A percentile compares a stretch with the other conserved stretches of the same genome.
Evolutionary conservation across 257 asterid species (phyloP).

Genomic region (Lantana camara): DNA sequence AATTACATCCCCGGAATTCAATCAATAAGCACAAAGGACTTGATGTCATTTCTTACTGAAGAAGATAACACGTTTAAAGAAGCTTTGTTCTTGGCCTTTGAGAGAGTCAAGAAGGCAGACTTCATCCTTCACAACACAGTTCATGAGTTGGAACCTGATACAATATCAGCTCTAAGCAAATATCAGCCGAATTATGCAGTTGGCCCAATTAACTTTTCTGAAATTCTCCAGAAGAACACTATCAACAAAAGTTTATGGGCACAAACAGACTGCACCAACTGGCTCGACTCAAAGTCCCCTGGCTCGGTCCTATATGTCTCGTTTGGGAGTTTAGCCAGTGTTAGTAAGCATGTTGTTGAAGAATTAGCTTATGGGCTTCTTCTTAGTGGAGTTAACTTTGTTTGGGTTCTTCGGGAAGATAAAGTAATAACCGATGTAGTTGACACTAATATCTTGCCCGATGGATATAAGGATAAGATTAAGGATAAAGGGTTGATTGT

Average conservation of each 20-base stretch:
- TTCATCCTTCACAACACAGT: constrained; percentile 57
- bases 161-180: constrained; percentile 35
- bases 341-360: constrained; percentile 20
- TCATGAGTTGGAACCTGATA: constrained; percentile 48
- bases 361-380: constrained; percentile 55
- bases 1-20: constrained; percentile 57
- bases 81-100: constrained; percentile 34
- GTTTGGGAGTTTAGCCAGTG: constrained; percentile 43
- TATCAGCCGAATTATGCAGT: constrained; percentile 39
- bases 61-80: constrained; percentile 28
- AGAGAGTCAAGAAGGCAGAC: constrained; percentile 46
- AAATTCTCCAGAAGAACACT: not conserved
- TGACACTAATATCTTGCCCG: constrained; percentile 32
- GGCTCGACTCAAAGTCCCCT: constrained; percentile 41
- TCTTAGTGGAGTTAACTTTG: constrained; percentile 42
- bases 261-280: constrained; percentile 39
- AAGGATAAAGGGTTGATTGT: constrained; percentile 41
- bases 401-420: constrained; percentile 56
- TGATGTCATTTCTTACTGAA: constrained; percentile 35
- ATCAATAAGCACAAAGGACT: constrained; percentile 49
- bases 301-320: constrained; percentile 52
- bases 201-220: constrained; percentile 39
- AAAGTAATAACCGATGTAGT: constrained; percentile 32
- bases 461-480: constrained; percentile 30
- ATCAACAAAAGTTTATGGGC: constrained; percentile 36